phyloP scores from a whole-genome alignment of 371 early-diverging fungal species.

The Gilbertella persicaria region DNA sequence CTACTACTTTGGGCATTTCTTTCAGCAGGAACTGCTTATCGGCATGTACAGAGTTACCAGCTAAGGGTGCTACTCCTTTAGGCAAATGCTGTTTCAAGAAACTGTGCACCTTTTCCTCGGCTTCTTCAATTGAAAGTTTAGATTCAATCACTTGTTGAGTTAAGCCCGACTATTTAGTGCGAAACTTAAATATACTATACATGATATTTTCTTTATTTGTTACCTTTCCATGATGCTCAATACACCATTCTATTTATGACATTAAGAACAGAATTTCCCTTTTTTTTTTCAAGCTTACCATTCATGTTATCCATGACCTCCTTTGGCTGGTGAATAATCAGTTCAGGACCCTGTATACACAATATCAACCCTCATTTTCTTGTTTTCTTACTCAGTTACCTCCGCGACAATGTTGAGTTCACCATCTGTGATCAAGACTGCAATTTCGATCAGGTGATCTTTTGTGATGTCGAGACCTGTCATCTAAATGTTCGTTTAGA shows the following conservation, averaged over 20 bases:
- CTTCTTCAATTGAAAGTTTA: conserved; percentile 64
- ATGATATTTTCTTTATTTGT: conserved; percentile 11
- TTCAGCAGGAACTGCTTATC: conserved; percentile 83
- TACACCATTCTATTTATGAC: conserved; percentile 92
- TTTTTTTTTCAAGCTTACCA: conserved; percentile 24
- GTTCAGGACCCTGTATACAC: conserved; percentile 64
- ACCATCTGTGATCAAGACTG: conserved; percentile 85
- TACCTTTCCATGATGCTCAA: conserved; percentile 79
- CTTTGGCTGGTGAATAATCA: conserved; percentile 80
- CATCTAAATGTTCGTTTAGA: too few species aligned
- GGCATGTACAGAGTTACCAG: conserved; percentile 93
- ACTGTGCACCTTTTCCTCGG: conserved; percentile 68
- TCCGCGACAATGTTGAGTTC: conserved; percentile 80
- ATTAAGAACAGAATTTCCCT: background rate
- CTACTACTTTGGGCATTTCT: conserved; percentile 81
- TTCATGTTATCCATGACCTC: conserved; percentile 87
- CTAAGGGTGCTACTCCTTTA: conserved; percentile 69
- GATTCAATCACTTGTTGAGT: conserved; percentile 80
- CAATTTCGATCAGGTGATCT: conserved; percentile 85
- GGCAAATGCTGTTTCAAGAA: conserved; percentile 76
- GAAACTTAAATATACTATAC: background rate
- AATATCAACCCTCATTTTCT: background rate
- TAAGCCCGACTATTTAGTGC: conserved; percentile 70
- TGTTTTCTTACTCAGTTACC: conserved; percentile 36
- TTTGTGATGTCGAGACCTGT: conserved; percentile 68